A percentile compares a stretch with the other conserved stretches of the same genome.
phyloP scores from a whole-genome alignment of 2,329 filamentous ascomycete genomes.

The Fusarium sp. region DNA sequence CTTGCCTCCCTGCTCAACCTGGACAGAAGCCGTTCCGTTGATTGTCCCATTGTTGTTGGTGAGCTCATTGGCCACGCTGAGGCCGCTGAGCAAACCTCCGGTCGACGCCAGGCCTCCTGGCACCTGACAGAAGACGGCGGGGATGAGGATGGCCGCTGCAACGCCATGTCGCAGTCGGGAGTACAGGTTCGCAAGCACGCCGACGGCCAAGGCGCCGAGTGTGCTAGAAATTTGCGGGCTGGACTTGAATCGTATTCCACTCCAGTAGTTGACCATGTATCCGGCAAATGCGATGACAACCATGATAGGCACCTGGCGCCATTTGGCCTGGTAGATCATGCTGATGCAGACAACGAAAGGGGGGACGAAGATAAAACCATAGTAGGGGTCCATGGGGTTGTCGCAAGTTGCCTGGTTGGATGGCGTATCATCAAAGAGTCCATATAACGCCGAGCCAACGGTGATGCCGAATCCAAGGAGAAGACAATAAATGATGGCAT shows the following conservation, averaged over 20 bases:
- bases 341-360: conserved; percentile 76
- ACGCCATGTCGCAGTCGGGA: conserved; percentile 65
- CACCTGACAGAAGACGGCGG: conserved; percentile 59
- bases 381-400: conserved; percentile 53
- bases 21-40: conserved; percentile 48
- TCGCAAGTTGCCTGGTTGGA: conserved; percentile 54
- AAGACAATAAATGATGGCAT: conserved; percentile 75
- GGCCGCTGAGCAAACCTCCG: conserved; percentile 56
- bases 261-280: conserved; percentile 79
- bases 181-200: conserved; percentile 79
- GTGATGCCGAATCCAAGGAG: conserved; percentile 77
- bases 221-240: conserved; percentile 80
- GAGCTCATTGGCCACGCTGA: conserved; percentile 55
- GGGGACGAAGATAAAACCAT: conserved; percentile 75
- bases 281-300: conserved; percentile 74
- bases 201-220: conserved; percentile 77
- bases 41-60: conserved; percentile 49
- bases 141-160: conserved; percentile 56
- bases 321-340: conserved; percentile 81
- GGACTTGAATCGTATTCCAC: conserved; percentile 67
- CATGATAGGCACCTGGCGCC: conserved; percentile 82
- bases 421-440: conserved; percentile 64
- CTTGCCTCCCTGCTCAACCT: conserved; percentile 31
- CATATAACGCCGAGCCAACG: conserved; percentile 69
- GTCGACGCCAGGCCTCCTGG: conserved; percentile 58